A percentile compares a stretch with the other conserved stretches of the same genome.
Evolutionary conservation across 441 rosid species (phyloP).

Genomic region (Arabidopsis hybrid): DNA sequence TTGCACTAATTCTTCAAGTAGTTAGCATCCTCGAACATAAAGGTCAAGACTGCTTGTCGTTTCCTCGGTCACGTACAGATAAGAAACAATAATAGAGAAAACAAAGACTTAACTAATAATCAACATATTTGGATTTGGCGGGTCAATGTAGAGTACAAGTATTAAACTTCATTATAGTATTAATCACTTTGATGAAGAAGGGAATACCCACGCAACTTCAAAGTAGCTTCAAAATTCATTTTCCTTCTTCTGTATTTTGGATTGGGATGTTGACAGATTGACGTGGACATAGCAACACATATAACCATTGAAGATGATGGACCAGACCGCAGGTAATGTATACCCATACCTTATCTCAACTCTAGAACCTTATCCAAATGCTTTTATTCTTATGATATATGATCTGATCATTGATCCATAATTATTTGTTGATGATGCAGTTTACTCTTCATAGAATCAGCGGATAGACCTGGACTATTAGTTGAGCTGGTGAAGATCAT

Average conservation of each 20-base stretch:
- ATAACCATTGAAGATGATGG: slow-evolving; percentile 71
- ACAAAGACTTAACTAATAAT: background rate
- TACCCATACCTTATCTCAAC: slow-evolving; percentile 23
- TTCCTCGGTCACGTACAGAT: background rate
- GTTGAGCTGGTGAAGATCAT: slow-evolving; percentile 88
- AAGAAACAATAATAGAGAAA: background rate
- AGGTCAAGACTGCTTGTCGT: background rate
- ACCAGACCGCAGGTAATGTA: slow-evolving; percentile 76
- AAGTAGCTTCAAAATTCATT: background rate
- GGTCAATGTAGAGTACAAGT: background rate
- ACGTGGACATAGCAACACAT: slow-evolving; percentile 93
- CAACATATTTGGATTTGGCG: background rate
- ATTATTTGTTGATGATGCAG: slow-evolving; percentile 49
- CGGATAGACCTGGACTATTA: slow-evolving; percentile 91
- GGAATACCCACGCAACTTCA: background rate
- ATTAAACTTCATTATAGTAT: slow-evolving; percentile 1
- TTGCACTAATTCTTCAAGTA: background rate
- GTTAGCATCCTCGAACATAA: background rate
- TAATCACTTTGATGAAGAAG: slow-evolving; percentile 6
- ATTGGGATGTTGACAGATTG: slow-evolving; percentile 61
- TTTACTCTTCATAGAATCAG: slow-evolving; percentile 90
- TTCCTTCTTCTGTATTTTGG: background rate
- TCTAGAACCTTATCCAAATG: background rate
- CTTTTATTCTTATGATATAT: background rate
- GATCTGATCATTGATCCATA: slow-evolving; percentile 21